Evolutionary conservation across 2,329 filamentous ascomycete species (phyloP).

Genomic region (Clarireedia paspali): DNA sequence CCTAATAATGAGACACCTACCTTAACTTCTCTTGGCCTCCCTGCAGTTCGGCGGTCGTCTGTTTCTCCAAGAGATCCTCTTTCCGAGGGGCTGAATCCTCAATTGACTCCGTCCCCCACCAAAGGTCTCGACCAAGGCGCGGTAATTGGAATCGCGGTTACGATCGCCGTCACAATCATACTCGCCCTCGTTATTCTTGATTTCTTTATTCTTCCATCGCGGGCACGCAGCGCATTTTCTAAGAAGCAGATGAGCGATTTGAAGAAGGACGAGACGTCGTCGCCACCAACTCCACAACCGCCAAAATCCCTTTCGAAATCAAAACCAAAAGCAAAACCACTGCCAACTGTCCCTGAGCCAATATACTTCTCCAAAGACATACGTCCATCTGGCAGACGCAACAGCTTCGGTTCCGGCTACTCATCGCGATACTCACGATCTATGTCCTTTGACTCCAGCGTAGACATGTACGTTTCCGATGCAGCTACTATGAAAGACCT

Average conservation of each 20-base stretch:
- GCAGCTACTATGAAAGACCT: not conserved
- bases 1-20: not conserved
- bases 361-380: not conserved
- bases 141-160: not conserved
- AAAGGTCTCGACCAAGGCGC: not conserved
- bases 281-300: not conserved
- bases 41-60: not conserved
- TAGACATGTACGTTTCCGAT: not conserved
- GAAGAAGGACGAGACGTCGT: not conserved
- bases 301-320: not conserved
- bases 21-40: not conserved
- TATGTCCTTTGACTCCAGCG: not conserved
- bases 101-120: not conserved
- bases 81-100: not conserved
- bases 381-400: not conserved
- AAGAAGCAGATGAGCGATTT: not conserved
- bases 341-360: not conserved
- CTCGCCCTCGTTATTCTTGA: not conserved
- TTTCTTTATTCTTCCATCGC: not conserved
- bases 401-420: not conserved
- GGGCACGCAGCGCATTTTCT: not conserved
- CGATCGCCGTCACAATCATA: not conserved
- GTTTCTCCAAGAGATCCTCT: not conserved
- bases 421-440: constrained; percentile 1
- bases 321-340: not conserved